A percentile compares a stretch with the other conserved stretches of the same genome.
Evolutionary conservation across 148 eudicot genomes (phyloP).

Genomic region (Heliamphora exappendiculata): DNA sequence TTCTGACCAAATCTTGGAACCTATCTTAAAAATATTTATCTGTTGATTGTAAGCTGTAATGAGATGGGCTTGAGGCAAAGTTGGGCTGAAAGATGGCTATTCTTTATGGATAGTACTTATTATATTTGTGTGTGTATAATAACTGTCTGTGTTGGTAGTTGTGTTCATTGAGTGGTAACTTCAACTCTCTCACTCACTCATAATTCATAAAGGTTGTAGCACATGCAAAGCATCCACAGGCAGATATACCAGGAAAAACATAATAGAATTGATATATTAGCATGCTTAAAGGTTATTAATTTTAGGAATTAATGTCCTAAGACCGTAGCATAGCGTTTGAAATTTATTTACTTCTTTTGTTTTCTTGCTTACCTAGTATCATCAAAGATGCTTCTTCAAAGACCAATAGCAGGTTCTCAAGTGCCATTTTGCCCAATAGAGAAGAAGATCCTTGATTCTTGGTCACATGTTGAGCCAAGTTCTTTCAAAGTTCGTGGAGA

Average conservation of each 20-base stretch:
- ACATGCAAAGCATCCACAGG: not conserved
- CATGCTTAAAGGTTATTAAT: not conserved
- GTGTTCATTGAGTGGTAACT: not conserved
- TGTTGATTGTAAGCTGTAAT: not conserved
- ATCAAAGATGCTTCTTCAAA: slow-evolving; percentile 69
- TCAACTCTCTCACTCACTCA: not conserved
- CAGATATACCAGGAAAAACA: not conserved
- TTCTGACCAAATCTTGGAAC: not conserved
- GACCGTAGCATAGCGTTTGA: not conserved
- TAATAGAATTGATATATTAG: not conserved
- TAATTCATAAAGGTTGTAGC: not conserved
- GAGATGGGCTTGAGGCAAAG: not conserved
- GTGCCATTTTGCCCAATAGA: slow-evolving; percentile 77
- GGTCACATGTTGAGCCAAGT: slow-evolving; percentile 73
- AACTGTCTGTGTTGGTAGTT: not conserved
- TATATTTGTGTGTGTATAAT: not conserved
- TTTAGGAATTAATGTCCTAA: not conserved
- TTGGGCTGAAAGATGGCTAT: not conserved
- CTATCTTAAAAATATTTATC: not conserved
- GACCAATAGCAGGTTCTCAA: slow-evolving; percentile 92
- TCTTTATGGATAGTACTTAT: not conserved
- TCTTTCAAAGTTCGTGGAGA: slow-evolving; percentile 70
- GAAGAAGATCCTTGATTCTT: slow-evolving; percentile 71
- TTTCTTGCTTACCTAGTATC: slow-evolving; percentile 40
- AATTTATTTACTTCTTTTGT: not conserved